A percentile compares a stretch with the other conserved stretches of the same genome.
These are phyloP conservation scores for Carallia brachiata DNA, from an alignment of 345 rosid species.

Conservation along the genomic window DNA sequence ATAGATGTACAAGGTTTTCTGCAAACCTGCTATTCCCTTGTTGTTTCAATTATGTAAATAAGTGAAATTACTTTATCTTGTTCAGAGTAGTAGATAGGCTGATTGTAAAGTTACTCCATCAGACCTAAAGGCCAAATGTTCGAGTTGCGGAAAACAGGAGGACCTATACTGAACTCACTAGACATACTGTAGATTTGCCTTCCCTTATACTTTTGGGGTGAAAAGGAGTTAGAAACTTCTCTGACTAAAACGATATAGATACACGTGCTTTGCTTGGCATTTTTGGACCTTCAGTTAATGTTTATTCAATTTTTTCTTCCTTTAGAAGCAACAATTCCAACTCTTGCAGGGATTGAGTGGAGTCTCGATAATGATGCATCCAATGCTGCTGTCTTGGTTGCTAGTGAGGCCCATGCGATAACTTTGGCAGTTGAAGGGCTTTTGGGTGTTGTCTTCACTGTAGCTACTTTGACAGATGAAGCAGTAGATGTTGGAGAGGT, in stretches of 20 bases:
- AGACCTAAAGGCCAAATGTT: no score
- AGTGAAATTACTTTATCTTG: no score
- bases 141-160: no score
- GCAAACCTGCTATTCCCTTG: no score
- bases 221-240: not conserved
- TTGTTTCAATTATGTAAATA: no score
- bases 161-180: no score
- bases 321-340: constrained; percentile 10
- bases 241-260: not conserved
- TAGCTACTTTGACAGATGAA: constrained; percentile 95
- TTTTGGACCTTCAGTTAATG: constrained; percentile 5
- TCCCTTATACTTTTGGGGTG: not conserved
- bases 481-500: constrained; percentile 96
- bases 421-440: constrained; percentile 93
- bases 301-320: constrained; percentile 13
- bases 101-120: no score
- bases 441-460: constrained; percentile 87
- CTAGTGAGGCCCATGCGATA: constrained; percentile 99
- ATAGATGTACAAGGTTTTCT: no score
- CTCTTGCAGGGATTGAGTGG: constrained; percentile 87
- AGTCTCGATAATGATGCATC: constrained; percentile 97
- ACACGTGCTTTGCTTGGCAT: not conserved
- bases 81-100: no score
- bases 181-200: not conserved
- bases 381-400: constrained; percentile 91